Evolutionary conservation across 192 early-diverging fungal species (phyloP), one percentile per base, ranked within the genome.

Genomic region (Rhizophagus sp.): DNA sequence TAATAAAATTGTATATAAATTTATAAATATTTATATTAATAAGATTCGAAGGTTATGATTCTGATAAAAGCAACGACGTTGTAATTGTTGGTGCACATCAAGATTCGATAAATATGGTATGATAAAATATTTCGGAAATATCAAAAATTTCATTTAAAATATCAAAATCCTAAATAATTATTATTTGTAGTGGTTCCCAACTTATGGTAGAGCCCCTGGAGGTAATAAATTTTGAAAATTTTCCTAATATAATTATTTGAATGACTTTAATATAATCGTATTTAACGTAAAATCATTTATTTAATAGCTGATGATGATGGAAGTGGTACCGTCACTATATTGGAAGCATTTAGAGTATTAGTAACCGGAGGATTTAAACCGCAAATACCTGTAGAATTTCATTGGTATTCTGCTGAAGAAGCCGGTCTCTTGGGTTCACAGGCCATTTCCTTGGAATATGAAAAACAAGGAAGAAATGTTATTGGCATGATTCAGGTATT

Each of bases 361-460:
- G 85, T 95, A 49, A 66, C 83, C n/a, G 86, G 83, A 70, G 92
- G 88, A 0, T 94, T 96, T 79, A 84, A 84, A 27, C 96, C 95
- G 22, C 69, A 85, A 10, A 82, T 91, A 75, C 89, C 95, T n/a
- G 94, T 99, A 49, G 96, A 98, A 82, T 98, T 98, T 89, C 96
- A 98, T 88, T 99, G 94, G 94, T 96, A 97, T 82, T 91, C 94
- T 68, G 96, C 88, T 73, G 95, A 98, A 87, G 96, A 97, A 85
- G 95, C 88, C 78, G 96, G 95, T 47, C 87, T 99, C 19, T 87
- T 97, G 75, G 96, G 97, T 19, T 94, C 93, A 36, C 96, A 96
- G 87, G 94, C 88, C 73, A 90, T 97, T 73, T 93, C 94, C 17
- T 70, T 85, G 47, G 81, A 89, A 39, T 97, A 97, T 85, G 84